Evolutionary conservation across 2,329 filamentous ascomycete genomes (phyloP).

Genomic region (Claviceps digitariae): DNA sequence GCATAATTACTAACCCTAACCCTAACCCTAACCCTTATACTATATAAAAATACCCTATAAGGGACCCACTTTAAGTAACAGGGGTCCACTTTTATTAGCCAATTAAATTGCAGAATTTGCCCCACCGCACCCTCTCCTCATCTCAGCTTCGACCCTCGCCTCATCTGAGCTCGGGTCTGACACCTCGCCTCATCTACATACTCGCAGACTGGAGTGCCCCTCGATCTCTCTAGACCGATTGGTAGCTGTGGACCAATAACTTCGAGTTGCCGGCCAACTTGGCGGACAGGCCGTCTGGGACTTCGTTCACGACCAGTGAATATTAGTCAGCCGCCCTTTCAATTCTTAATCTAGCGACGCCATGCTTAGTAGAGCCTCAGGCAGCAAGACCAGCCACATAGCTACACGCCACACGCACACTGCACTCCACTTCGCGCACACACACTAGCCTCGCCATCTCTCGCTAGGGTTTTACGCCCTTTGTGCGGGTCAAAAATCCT

Average conservation of each 20-base stretch:
- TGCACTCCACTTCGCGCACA: neutral
- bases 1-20: too few species aligned
- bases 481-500: conserved; percentile 21
- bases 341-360: neutral
- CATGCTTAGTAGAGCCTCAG: neutral
- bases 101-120: too few species aligned
- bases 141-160: too few species aligned
- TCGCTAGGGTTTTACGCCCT: conserved; percentile 27
- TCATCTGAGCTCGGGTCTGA: too few species aligned
- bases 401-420: neutral
- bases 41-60: too few species aligned
- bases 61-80: too few species aligned
- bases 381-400: neutral
- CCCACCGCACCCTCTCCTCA: too few species aligned
- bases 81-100: too few species aligned
- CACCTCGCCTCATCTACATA: too few species aligned
- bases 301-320: neutral
- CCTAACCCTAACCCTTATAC: too few species aligned
- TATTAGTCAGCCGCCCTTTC: neutral
- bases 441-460: neutral
- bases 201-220: neutral
- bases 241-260: neutral
- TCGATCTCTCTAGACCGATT: neutral
- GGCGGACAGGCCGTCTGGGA: neutral
- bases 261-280: neutral